Evolutionary conservation across 78 protist species (phyloP), one percentile per base, ranked within the genome.

Genomic region (Dictyostelium brefeldianum): DNA sequence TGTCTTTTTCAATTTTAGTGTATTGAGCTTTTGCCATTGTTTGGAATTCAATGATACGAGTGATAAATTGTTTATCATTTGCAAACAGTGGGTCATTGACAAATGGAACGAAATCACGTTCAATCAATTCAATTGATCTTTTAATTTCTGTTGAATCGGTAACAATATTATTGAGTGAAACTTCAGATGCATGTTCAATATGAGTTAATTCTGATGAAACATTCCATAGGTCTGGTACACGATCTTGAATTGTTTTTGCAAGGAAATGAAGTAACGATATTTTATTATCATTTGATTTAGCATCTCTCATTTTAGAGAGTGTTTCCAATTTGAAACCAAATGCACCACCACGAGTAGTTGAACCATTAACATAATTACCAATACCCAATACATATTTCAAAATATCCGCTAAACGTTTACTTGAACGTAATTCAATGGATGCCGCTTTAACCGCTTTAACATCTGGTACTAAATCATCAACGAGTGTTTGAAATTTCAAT

Each of bases 271-370:
- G 25, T 20, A 90, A 25, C 64, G 84, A 82, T 15, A 82, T 48
- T 65, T 54, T 81, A 27, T 80, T 80, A 64, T 90, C 95, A 31
- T 81, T 90, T 22, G 81, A 54, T 46, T 74, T 81, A 64, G 89
- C 89, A 22, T 90, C 95, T 65, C 95, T 74, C 71, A 90, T 11
- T 53, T 82, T 81, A 8, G 62, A 29, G 4, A 90, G 22, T 5
- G 95, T 90, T 20, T 90, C 91, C 31, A 90, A 41, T 53, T 90
- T 90, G 89, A 90, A 90, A 71, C 95, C 95, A 82, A 81, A 81
- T 9, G 89, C 89, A 81, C 89, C 95, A 57, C 95, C 95, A 80
- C 95, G 65, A 50, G 81, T 77, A 9, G 90, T 83, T 12, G 74
- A 51, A 73, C 90, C 80, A 74, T 83, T 83, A 1, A 83, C 79